Base-by-base conservation (phyloP, 257 asterid species). In the Solanum commersonii region DNA sequence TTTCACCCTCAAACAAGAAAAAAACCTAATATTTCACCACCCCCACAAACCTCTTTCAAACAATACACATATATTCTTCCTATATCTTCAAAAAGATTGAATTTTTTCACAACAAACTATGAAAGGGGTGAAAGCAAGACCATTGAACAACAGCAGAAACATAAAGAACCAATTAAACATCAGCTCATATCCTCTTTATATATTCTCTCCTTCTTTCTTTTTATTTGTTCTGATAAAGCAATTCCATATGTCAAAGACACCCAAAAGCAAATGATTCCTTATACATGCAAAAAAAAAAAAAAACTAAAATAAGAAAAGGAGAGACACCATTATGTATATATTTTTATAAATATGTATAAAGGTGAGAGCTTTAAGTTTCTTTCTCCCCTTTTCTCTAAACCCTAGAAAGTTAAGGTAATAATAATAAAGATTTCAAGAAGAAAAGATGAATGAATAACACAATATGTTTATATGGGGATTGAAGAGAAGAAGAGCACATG, bases 401-500 rank as follows among this genome's bases (percentile, higher is more conserved):
- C 97, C 94, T 88, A 88, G 89, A 92, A 89, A 90, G 86, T 73
- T 25, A 88, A 81, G 84, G 60, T 63, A 74, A 78, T 52, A 79
- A 82, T 84, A 85, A 82, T 86, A 85, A 81, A 27, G 40, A 81
- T 46, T 84, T 86, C 84, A 86, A 59, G 68, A 89, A 89, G 88
- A 89, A 90, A 83, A 77, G 70, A 87, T 82, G 33, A 42, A 74
- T 77, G 86, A 79, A 78, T 70, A 76, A 42, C 86, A 44, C 70
- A 68, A 76, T 86, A 71, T 44, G 42, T 65, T 59, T 23, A 84
- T 92, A 87, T 91, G 92, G 96, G 94, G 93, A 93, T 92, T 90
- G 94, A 94, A 92, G 94, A 88, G 94, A 91, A 91, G 93, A 92
- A 90, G 93, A 87, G 93, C 96, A 93, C 96, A 90, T 91, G 96